These are phyloP conservation scores for Medicago lupulina DNA, from an alignment of 306 rosid genomes.

Conservation along the genomic window DNA sequence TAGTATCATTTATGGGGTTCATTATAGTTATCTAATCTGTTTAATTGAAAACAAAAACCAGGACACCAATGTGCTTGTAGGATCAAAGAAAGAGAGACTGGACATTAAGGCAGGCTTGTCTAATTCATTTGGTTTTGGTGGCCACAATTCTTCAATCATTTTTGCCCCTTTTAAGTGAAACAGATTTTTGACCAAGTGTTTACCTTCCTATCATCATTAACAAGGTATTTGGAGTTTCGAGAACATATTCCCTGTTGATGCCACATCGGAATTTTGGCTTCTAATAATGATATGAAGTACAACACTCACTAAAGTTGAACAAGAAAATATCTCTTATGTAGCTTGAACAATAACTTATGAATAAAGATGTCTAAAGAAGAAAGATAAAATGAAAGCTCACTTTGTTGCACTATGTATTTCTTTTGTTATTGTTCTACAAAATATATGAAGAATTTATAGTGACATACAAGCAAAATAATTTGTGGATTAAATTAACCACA, in stretches of 20 bases:
- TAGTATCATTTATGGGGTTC: not conserved
- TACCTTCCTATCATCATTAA: slow-evolving; percentile 45
- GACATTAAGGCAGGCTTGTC: slow-evolving; percentile 80
- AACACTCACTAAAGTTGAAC: no score
- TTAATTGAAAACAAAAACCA: slow-evolving; percentile 42
- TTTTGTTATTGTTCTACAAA: no score
- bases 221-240: slow-evolving; percentile 47
- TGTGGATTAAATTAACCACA: no score
- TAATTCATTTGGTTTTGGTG: slow-evolving; percentile 91
- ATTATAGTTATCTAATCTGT: slow-evolving; percentile 46
- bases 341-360: no score
- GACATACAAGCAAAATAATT: no score
- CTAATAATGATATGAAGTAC: no score
- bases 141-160: slow-evolving; percentile 88
- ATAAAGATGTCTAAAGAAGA: no score
- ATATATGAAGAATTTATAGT: no score
- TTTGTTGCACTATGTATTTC: no score
- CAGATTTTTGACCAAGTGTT: slow-evolving; percentile 26
- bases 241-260: slow-evolving; percentile 15
- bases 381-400: no score
- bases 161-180: slow-evolving; percentile 77
- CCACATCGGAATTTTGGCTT: no score
- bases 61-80: slow-evolving; percentile 74
- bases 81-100: slow-evolving; percentile 79
- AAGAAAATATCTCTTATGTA: no score